A percentile compares a stretch with the other conserved stretches of the same genome.
These are phyloP conservation scores for Albifimbria verrucaria DNA, from an alignment of 2,329 filamentous ascomycete genomes.

Conservation along the genomic window DNA sequence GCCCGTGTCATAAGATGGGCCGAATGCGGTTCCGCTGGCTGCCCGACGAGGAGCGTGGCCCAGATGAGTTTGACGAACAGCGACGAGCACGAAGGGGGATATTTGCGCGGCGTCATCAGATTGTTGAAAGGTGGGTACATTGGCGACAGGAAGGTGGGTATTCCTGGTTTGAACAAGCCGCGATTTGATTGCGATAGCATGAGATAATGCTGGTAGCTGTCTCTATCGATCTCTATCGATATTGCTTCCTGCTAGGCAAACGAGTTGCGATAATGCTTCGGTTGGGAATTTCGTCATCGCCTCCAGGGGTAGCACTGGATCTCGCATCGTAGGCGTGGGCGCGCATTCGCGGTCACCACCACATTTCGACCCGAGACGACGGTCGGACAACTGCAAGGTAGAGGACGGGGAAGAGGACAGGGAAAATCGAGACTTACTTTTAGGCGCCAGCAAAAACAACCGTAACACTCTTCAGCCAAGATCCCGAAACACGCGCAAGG, in stretches of 20 bases:
- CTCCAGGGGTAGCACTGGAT: not conserved
- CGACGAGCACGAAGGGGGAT: too few species aligned
- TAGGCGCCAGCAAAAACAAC: constrained; percentile 50
- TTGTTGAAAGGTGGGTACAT: too few species aligned
- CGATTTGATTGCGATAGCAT: too few species aligned
- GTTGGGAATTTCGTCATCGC: not conserved
- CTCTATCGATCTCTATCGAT: not conserved
- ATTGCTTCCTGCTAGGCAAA: too few species aligned
- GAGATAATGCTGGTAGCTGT: too few species aligned
- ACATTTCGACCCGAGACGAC: constrained; percentile 17
- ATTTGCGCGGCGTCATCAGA: too few species aligned
- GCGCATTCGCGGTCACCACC: not conserved
- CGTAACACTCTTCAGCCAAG: constrained; percentile 38
- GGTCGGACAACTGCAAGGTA: constrained; percentile 13
- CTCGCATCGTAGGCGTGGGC: not conserved
- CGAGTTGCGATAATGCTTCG: not conserved
- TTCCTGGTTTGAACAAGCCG: too few species aligned
- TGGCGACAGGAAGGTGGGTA: too few species aligned
- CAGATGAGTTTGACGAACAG: too few species aligned
- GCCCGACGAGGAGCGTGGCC: too few species aligned
- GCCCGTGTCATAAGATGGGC: too few species aligned
- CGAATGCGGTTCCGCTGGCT: too few species aligned
- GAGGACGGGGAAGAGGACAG: constrained; percentile 10
- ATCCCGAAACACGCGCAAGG: constrained; percentile 43
- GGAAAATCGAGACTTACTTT: constrained; percentile 44